Evolutionary conservation across 2,329 filamentous ascomycete species (phyloP), one percentile per base, ranked within the genome.

Genomic region (Eutypa lata): DNA sequence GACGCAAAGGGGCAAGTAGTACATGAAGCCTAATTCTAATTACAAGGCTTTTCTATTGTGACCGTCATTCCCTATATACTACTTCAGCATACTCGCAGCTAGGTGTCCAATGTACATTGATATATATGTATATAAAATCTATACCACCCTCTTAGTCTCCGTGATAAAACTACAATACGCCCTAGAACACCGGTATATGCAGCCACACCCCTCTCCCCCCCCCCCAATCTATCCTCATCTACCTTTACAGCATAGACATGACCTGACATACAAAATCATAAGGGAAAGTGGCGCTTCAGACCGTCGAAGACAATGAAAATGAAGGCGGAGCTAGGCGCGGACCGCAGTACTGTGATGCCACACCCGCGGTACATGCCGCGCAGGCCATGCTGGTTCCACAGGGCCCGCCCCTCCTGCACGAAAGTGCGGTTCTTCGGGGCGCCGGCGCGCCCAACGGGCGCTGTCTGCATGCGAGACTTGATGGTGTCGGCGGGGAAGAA

Each of bases 401-500:
- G 72, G 16, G 83, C 79, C 53, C 74, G 79, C 0, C 86, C 84
- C 54, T 95, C 91, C 37, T 80, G 76, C 74, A 79, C 82, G 65
- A 99, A 97, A 0, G 84, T 87, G 42, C 81, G 81, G 50, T 80
- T 80, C 51, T 74, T 80, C 52, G 74, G 53, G 2, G 75, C 76
- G 21, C 73, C 76, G 22, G 76, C 73, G 8, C 77, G 75, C 31
- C 80, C 81, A 43, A 90, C 76, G 5, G 91, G 87, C 50, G 88
- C 82, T 0, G 94, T 99, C 74, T 99, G 94, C 87, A 99, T 96
- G 47, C 93, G 86, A 18, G 90, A 95, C 75, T 99, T 99, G 76
- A 99, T 88, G 1, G 94, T 99, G 69, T 99, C 94, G 48, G 94
- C 94, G 0, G 94, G 94, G 69, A 94, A 99, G 77, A 97, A 97